Evolutionary conservation across 768 basidiomycete species (phyloP).

Genomic region (Tremella yokohamensis): DNA sequence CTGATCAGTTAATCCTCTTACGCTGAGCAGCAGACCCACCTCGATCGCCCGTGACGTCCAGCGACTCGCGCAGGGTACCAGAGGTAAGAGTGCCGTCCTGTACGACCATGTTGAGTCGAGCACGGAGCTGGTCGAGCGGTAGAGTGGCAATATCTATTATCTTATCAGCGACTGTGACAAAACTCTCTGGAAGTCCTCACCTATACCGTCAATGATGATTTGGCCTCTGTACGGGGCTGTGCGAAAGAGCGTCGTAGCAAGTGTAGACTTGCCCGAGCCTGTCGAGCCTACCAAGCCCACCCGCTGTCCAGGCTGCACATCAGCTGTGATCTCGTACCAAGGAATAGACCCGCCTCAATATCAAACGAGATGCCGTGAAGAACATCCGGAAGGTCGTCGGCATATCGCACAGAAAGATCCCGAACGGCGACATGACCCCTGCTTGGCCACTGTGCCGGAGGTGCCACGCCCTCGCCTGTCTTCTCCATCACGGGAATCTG

Average conservation of each 20-base stretch:
- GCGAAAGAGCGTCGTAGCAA: constrained; percentile 46
- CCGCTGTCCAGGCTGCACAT: constrained; percentile 35
- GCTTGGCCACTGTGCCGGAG: constrained; percentile 38
- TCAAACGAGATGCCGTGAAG: constrained; percentile 40
- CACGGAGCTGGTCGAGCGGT: constrained; percentile 35
- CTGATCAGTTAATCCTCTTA: background rate
- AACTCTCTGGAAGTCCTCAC: background rate
- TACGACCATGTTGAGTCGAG: constrained; percentile 47
- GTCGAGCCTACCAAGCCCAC: constrained; percentile 48
- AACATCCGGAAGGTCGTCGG: constrained; percentile 44
- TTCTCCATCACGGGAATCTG: constrained; percentile 26
- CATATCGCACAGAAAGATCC: constrained; percentile 40
- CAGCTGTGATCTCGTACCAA: background rate
- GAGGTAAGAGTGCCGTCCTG: constrained; percentile 48
- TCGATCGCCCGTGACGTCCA: constrained; percentile 43
- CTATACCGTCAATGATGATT: constrained; percentile 42
- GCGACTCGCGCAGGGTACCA: constrained; percentile 43
- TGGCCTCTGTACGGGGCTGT: constrained; percentile 32
- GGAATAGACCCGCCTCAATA: constrained; percentile 29
- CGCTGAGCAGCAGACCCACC: constrained; percentile 13
- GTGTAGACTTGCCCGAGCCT: constrained; percentile 44
- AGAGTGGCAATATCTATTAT: constrained; percentile 31
- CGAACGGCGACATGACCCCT: constrained; percentile 35
- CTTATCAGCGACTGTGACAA: background rate
- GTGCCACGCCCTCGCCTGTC: constrained; percentile 16